Evolutionary conservation across 768 basidiomycete genomes (phyloP).

Genomic region (Pseudohyphozyma bogoriensis): DNA sequence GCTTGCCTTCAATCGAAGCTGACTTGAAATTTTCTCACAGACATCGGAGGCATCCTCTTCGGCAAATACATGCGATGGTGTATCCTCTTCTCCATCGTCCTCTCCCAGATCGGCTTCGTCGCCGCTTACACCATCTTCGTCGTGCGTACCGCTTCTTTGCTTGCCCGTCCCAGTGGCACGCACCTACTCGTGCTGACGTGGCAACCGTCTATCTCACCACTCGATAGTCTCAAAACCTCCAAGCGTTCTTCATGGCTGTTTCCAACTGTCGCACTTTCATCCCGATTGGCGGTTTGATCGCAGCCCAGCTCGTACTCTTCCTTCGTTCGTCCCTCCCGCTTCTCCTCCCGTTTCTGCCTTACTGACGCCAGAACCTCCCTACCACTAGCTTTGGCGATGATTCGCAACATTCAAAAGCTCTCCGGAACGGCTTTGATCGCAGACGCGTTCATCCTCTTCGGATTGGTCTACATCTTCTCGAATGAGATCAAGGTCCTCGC

Average conservation of each 20-base stretch:
- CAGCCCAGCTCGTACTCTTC: constrained; percentile 73
- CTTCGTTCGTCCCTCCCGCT: constrained; percentile 42
- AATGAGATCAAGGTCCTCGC: constrained; percentile 66
- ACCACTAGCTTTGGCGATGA: constrained; percentile 54
- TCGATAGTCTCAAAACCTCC: constrained; percentile 25
- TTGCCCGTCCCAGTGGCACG: not conserved
- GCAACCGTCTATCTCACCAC: too few relatives aligned
- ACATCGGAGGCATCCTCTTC: constrained; percentile 85
- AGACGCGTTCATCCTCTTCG: constrained; percentile 87
- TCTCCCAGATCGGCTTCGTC: constrained; percentile 81
- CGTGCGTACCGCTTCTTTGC: constrained; percentile 40
- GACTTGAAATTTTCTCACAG: constrained; percentile 39
- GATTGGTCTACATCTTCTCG: constrained; percentile 70
- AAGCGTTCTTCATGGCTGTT: constrained; percentile 74
- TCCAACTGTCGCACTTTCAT: constrained; percentile 61
- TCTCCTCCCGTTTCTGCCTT: not conserved
- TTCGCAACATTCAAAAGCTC: constrained; percentile 89
- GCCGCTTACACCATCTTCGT: constrained; percentile 92
- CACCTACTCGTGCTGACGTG: too few relatives aligned
- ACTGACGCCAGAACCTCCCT: not conserved
- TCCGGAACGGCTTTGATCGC: constrained; percentile 84
- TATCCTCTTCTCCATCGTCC: constrained; percentile 73
- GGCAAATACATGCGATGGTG: constrained; percentile 85
- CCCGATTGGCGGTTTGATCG: constrained; percentile 64
- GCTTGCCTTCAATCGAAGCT: too few relatives aligned